These are phyloP conservation scores for Kurtzmaniella natalensis DNA, from an alignment of 1,139 yeast genomes.

Conservation along the genomic window DNA sequence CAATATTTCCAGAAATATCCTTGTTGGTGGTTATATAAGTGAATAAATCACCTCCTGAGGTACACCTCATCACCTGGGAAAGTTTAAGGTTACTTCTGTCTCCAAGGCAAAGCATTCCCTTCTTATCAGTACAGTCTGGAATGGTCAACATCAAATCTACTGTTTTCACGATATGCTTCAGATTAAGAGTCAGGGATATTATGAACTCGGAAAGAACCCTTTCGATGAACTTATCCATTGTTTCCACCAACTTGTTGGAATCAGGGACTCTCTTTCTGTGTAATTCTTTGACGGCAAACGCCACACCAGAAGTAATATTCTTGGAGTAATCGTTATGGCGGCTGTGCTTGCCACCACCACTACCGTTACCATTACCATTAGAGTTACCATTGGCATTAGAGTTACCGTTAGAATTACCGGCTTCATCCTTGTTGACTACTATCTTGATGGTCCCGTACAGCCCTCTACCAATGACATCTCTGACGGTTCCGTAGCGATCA, in stretches of 20 bases:
- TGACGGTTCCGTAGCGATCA: conserved; percentile 76
- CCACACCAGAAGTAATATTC: not conserved
- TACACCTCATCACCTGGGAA: conserved; percentile 74
- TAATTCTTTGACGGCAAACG: conserved; percentile 73
- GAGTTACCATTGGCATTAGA: not conserved
- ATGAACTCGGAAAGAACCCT: conserved; percentile 75
- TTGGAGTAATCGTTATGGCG: not conserved
- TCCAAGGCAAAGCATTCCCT: conserved; percentile 1
- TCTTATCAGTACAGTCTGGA: conserved; percentile 11
- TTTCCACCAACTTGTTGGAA: conserved; percentile 49
- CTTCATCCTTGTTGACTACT: conserved; percentile 46
- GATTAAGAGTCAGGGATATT: conserved; percentile 65
- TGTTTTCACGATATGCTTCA: conserved; percentile 65
- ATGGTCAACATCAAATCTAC: conserved; percentile 56
- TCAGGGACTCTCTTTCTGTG: conserved; percentile 15
- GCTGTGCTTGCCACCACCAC: not conserved
- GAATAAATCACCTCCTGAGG: conserved; percentile 70
- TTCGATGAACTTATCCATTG: conserved; percentile 56
- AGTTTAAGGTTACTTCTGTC: conserved; percentile 38
- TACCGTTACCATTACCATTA: not conserved
- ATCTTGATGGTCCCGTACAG: conserved; percentile 83
- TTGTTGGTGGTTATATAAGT: conserved; percentile 23
- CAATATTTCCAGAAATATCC: conserved; percentile 12
- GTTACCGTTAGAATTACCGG: conserved; percentile 4
- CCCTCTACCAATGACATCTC: conserved; percentile 79